These are phyloP conservation scores for Aspergillus panamensis DNA, from an alignment of 495 filamentous ascomycete genomes.

Conservation along the genomic window DNA sequence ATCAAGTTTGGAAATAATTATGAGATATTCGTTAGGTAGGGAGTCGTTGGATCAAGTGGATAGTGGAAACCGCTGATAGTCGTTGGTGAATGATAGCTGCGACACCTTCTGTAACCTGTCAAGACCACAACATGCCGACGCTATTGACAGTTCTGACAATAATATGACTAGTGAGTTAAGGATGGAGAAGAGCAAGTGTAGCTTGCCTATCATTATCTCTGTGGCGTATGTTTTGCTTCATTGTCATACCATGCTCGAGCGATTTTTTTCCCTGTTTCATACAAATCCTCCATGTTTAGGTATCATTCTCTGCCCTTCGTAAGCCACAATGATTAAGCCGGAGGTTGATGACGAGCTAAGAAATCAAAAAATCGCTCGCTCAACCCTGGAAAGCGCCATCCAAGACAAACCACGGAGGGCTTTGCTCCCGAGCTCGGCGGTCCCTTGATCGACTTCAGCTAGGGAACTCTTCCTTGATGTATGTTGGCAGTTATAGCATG, in stretches of 20 bases:
- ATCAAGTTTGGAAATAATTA: conserved; percentile 12
- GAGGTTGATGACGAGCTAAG: neutral
- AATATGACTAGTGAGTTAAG: neutral
- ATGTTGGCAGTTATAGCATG: conserved; percentile 1
- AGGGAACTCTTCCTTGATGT: neutral
- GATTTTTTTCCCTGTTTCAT: neutral
- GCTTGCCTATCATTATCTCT: neutral
- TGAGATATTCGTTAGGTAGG: neutral
- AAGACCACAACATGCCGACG: neutral
- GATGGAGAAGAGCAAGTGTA: neutral
- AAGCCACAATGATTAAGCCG: neutral
- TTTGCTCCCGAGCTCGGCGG: conserved; percentile 18
- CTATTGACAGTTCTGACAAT: neutral
- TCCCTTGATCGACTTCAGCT: conserved; percentile 12
- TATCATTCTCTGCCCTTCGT: neutral
- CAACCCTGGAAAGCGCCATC: conserved; percentile 6
- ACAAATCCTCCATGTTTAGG: neutral
- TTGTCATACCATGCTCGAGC: neutral
- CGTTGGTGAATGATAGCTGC: neutral
- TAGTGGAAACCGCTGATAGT: neutral
- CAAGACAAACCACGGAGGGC: conserved; percentile 22
- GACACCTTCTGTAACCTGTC: neutral
- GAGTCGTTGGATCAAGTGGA: neutral
- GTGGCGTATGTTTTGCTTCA: neutral
- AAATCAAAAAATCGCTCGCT: conserved; percentile 1